A percentile compares a stretch with the other conserved stretches of the same genome.
phyloP scores from a whole-genome alignment of 208 protist genomes.

The Porcisia deanei region DNA sequence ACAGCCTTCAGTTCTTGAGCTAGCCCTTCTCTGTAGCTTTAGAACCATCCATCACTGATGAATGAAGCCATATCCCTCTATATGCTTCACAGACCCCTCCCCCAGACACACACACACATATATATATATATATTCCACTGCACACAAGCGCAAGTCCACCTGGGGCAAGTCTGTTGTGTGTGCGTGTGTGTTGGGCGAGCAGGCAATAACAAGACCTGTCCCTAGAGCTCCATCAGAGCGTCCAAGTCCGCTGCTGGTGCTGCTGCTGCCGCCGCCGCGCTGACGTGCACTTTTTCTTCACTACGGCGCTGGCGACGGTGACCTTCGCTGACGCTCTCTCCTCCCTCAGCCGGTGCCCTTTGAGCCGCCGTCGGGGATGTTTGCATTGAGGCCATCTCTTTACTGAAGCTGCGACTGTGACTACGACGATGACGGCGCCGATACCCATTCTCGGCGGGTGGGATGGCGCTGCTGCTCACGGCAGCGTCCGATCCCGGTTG shows the following conservation, averaged over 20 bases:
- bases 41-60: not conserved
- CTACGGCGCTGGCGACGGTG: not conserved
- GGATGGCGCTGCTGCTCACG: constrained; percentile 3
- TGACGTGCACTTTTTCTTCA: not conserved
- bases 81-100: not conserved
- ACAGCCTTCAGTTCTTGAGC: not conserved
- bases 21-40: not conserved
- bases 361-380: no score
- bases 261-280: not conserved
- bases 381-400: not conserved
- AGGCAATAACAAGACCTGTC: not conserved
- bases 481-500: constrained; percentile 1
- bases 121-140: no score
- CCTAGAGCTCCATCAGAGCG: constrained; percentile 40
- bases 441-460: not conserved
- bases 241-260: constrained; percentile 23
- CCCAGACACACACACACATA: not conserved
- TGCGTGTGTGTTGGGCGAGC: not conserved
- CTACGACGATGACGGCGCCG: constrained; percentile 5
- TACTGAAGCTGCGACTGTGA: constrained; percentile 18
- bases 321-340: not conserved
- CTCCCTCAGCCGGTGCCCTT: not conserved
- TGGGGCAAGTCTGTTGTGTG: not conserved
- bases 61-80: not conserved
- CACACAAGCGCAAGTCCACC: not conserved